These are phyloP conservation scores for Aspergillus indologenus DNA, from an alignment of 495 filamentous ascomycete genomes.

Conservation along the genomic window DNA sequence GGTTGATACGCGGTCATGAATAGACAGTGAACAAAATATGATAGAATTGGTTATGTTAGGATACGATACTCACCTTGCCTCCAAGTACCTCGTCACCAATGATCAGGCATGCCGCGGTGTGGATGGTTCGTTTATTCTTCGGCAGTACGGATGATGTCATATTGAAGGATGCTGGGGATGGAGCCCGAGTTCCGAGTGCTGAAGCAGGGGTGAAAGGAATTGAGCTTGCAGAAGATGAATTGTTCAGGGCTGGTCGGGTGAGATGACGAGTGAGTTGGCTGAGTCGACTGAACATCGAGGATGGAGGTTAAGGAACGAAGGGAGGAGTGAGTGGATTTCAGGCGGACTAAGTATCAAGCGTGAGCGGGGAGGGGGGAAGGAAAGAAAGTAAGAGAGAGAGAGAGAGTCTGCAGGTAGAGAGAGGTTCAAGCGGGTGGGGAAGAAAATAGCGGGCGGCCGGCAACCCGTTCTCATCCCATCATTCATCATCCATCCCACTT, in stretches of 20 bases:
- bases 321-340: not conserved
- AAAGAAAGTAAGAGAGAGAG: not conserved
- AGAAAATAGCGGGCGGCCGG: not conserved
- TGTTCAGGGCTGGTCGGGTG: constrained; percentile 53
- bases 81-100: constrained; percentile 96
- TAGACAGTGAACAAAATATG: too few relatives aligned
- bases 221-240: constrained; percentile 48
- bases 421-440: constrained; percentile 1
- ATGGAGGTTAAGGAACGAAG: not conserved
- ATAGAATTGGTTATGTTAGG: not conserved
- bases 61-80: constrained; percentile 67
- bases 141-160: constrained; percentile 56
- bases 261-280: constrained; percentile 72
- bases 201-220: constrained; percentile 27
- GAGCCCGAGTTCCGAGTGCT: too few relatives aligned
- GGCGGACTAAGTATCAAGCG: constrained; percentile 6
- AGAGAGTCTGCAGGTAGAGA: not conserved
- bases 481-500: not conserved
- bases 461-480: too few relatives aligned
- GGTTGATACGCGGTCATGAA: too few relatives aligned
- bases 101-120: constrained; percentile 90
- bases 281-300: constrained; percentile 72
- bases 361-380: constrained; percentile 1
- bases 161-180: constrained; percentile 33
- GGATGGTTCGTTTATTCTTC: constrained; percentile 59